Conservation (phyloP, 2,329 filamentous ascomycete species). For the Ophiostoma sp. region DNA sequence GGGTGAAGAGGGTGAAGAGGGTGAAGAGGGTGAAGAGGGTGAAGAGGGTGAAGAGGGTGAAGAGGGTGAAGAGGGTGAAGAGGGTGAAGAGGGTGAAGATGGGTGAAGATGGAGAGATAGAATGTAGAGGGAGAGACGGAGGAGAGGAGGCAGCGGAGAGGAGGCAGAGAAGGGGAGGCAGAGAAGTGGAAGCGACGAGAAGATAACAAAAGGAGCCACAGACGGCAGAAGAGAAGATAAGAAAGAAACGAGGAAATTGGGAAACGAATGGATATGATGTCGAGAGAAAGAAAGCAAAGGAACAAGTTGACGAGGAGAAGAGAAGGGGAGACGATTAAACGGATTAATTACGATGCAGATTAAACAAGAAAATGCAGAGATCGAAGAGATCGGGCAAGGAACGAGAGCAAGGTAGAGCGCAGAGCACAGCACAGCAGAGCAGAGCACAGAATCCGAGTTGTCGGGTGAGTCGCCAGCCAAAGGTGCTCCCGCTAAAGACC, state of each 20-base stretch:
- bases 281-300: background rate
- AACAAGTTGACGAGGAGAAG: background rate
- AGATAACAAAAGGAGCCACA: background rate
- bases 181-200: constrained; percentile 1
- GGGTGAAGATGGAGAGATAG: background rate
- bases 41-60: too few relatives aligned
- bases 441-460: background rate
- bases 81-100: background rate
- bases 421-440: background rate
- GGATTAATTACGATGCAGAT: background rate
- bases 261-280: background rate
- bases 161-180: background rate
- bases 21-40: too few relatives aligned
- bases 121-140: background rate
- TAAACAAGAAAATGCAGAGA: background rate
- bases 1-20: too few relatives aligned
- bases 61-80: too few relatives aligned
- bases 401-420: background rate
- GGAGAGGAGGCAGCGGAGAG: background rate
- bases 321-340: background rate
- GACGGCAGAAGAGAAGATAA: background rate
- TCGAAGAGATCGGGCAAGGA: constrained; percentile 5
- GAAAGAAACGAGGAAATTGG: background rate
- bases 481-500: background rate
- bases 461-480: constrained; percentile 3